Base-by-base conservation (phyloP, 2,329 filamentous ascomycete genomes). In the Fusarium avenaceum region DNA sequence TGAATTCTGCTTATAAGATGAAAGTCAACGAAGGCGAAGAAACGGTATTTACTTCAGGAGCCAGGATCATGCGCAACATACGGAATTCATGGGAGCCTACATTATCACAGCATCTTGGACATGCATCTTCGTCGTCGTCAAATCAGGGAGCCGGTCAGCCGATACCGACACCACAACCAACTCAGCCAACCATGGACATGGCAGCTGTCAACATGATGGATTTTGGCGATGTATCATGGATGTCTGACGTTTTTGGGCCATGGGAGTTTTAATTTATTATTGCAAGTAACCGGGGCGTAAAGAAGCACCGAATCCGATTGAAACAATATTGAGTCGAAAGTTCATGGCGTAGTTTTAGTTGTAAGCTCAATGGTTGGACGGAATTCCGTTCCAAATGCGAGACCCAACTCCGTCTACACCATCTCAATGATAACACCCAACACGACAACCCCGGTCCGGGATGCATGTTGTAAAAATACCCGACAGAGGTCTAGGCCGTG, bases 211-310 rank as follows among this genome's bases (percentile, higher is more conserved):
- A 68, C 8, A 67, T 70, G 24, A 67, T 76, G 45, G 78, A 80
- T 52, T 76, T 80, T 44, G 72, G 69, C 8, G 78, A 80, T 60
- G 64, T 80, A 47, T 67, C 74, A 19, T 80, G 78, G 78, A 80
- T 80, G 76, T 73, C 76, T 17, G 78, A 80, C 40, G 73, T 79
- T 7, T 79, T 80, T 69, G 76, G 77, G 2, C 76, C 78, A 6
- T 80, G 78, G 78, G 77, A 79, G 19, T 75, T 76, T 40, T 78
- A 61, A 68, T 20, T 44, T 13, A 42, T 35, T 32, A n/a, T 28
- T 7, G n/a, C 14, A 24, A 35, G 30, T 44, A 28, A 35, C 6
- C 44, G 56, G 49, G 22, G 13, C 24, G 20, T 56, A 8, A 46
- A 19, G 38, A 33, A 28, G n/a, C 8, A 39, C 52, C 30, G 35